Conservation (phyloP, 768 basidiomycete genomes). For the Tremella fuciformis region DNA sequence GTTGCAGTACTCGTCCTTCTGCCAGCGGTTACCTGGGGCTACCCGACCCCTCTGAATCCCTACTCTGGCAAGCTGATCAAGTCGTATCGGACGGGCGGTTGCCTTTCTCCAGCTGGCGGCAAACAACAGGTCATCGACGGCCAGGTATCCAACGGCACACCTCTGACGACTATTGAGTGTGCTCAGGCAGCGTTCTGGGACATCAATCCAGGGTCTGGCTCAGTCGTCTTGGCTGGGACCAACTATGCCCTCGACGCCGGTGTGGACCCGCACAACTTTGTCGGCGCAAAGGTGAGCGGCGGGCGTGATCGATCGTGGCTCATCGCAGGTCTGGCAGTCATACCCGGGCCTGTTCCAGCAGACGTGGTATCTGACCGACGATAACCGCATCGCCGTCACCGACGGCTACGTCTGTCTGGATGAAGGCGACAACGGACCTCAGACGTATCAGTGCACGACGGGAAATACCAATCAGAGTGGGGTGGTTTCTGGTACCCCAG, state of each 20-base stretch:
- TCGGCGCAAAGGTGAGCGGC: conserved; percentile 6
- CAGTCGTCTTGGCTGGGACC: conserved; percentile 9
- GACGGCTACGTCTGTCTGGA: conserved; percentile 48
- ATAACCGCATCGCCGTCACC: conserved; percentile 48
- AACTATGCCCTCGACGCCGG: conserved; percentile 26
- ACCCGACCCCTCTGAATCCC: no score
- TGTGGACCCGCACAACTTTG: conserved; percentile 19
- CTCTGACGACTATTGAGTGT: conserved; percentile 10
- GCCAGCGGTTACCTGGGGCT: no score
- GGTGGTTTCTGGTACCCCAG: no score
- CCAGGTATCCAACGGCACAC: conserved; percentile 12
- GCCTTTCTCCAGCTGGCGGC: conserved; percentile 1
- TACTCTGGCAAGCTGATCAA: no score
- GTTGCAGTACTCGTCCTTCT: no score
- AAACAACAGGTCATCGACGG: not conserved
- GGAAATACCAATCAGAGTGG: conserved; percentile 48
- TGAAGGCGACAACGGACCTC: conserved; percentile 26
- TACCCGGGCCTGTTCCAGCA: conserved; percentile 26
- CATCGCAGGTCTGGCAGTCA: conserved; percentile 10
- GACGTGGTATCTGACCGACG: conserved; percentile 37
- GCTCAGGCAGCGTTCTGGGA: conserved; percentile 17
- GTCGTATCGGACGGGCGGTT: not conserved
- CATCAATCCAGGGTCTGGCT: conserved; percentile 17
- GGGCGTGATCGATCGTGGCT: no score
- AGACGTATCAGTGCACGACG: conserved; percentile 48